Conservation (phyloP, 2,329 filamentous ascomycete species). For the Lasiodiplodia hormozganensis region DNA sequence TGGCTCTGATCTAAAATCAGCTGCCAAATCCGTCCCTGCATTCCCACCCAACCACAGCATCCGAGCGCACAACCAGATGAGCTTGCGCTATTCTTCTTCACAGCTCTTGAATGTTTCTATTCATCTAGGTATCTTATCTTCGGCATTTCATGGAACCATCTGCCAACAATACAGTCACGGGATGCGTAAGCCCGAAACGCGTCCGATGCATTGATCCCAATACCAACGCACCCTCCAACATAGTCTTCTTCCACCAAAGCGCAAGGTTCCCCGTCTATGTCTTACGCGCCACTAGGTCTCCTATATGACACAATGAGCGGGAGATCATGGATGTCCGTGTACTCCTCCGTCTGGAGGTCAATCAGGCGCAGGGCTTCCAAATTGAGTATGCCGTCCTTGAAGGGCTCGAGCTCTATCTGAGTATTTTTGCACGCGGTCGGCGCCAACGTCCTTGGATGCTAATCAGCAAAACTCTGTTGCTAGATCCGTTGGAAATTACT, state of each 20-base stretch:
- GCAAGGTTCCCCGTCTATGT: not conserved
- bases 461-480: not conserved
- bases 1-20: slow-evolving; percentile 25
- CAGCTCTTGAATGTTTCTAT: slow-evolving; percentile 13
- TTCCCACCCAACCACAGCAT: slow-evolving; percentile 10
- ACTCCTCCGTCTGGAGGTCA: slow-evolving; percentile 76
- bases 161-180: slow-evolving; percentile 5
- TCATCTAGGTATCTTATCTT: slow-evolving; percentile 11
- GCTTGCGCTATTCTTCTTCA: not conserved
- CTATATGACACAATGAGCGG: slow-evolving; percentile 65
- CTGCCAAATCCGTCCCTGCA: slow-evolving; percentile 9
- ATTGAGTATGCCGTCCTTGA: slow-evolving; percentile 70
- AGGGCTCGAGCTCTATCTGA: slow-evolving; percentile 74
- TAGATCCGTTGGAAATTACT: slow-evolving; percentile 36
- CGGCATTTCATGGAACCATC: not conserved
- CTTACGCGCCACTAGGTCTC: not conserved
- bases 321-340: slow-evolving; percentile 77
- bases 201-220: slow-evolving; percentile 5
- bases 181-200: slow-evolving; percentile 17
- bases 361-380: slow-evolving; percentile 76
- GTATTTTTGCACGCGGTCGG: slow-evolving; percentile 76
- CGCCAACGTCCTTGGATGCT: slow-evolving; percentile 62
- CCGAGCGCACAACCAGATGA: not conserved
- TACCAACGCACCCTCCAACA: not conserved
- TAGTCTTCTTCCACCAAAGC: not conserved